These are phyloP conservation scores for Madurella mycetomatis DNA, from an alignment of 2,329 filamentous ascomycete genomes.

Conservation along the genomic window DNA sequence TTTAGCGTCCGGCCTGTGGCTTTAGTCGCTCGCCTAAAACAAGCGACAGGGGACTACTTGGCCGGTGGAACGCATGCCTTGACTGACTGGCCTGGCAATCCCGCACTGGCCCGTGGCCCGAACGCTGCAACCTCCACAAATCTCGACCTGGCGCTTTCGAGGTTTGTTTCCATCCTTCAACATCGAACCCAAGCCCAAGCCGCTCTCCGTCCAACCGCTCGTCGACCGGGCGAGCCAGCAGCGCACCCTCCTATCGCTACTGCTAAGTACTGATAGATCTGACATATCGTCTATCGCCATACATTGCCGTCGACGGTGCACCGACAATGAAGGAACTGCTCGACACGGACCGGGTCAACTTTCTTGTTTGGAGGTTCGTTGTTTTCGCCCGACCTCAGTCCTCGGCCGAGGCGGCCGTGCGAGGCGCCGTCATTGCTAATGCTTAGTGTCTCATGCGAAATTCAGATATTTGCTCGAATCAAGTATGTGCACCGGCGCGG, in stretches of 20 bases:
- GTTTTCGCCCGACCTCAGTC: slow-evolving; percentile 22
- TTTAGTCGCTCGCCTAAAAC: slow-evolving; percentile 28
- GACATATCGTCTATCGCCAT: slow-evolving; percentile 8
- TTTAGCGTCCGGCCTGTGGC: slow-evolving; percentile 21
- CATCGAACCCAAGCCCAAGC: slow-evolving; percentile 18
- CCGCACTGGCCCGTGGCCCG: slow-evolving; percentile 21
- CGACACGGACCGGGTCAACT: slow-evolving; percentile 65
- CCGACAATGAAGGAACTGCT: slow-evolving; percentile 57
- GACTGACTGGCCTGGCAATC: slow-evolving; percentile 11
- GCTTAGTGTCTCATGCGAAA: slow-evolving; percentile 3
- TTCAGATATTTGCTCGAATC: slow-evolving; percentile 57
- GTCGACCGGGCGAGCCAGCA: background rate
- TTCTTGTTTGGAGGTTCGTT: slow-evolving; percentile 66
- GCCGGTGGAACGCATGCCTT: slow-evolving; percentile 17
- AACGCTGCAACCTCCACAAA: slow-evolving; percentile 23
- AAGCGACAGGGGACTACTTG: slow-evolving; percentile 25
- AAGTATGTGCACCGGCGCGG: slow-evolving; percentile 45
- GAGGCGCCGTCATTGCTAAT: slow-evolving; percentile 14
- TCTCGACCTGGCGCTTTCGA: slow-evolving; percentile 27
- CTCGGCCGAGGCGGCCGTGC: slow-evolving; percentile 2
- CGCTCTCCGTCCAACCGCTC: slow-evolving; percentile 3
- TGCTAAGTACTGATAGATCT: slow-evolving; percentile 1
- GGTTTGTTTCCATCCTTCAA: slow-evolving; percentile 25
- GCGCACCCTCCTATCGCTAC: slow-evolving; percentile 6
- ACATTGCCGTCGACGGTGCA: slow-evolving; percentile 20